These are phyloP conservation scores for Pseudopediastrum boryanum DNA, from an alignment of 139 green algal species.

Conservation along the genomic window DNA sequence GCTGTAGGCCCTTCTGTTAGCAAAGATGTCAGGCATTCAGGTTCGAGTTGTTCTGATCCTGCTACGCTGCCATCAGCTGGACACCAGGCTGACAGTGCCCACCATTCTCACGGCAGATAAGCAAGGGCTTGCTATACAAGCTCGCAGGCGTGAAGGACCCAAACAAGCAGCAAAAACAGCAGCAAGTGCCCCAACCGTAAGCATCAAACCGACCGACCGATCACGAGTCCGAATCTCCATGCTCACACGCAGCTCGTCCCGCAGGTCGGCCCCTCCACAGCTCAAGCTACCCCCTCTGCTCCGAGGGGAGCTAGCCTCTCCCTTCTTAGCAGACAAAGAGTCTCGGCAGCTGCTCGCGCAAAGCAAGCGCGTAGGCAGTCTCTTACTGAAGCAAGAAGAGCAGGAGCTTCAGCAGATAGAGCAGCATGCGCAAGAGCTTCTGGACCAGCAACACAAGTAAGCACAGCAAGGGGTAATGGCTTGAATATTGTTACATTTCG, in stretches of 20 bases:
- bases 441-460: too few relatives aligned
- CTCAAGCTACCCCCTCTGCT: not conserved
- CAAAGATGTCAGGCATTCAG: not conserved
- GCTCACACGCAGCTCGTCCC: not conserved
- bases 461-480: too few relatives aligned
- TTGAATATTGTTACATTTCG: too few relatives aligned
- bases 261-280: not conserved
- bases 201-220: not conserved
- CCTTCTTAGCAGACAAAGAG: not conserved
- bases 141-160: conserved; percentile 26
- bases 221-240: not conserved
- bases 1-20: not conserved
- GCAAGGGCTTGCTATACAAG: conserved; percentile 24
- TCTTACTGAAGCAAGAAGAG: conserved; percentile 59
- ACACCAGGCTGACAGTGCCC: too few relatives aligned
- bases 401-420: conserved; percentile 50
- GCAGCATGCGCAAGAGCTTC: conserved; percentile 45
- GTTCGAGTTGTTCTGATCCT: not conserved
- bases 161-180: conserved; percentile 4
- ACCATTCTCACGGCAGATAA: too few relatives aligned
- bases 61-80: too few relatives aligned
- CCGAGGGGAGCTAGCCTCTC: not conserved
- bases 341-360: conserved; percentile 31
- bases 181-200: conserved; percentile 2
- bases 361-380: conserved; percentile 43